Base-by-base conservation (phyloP, 2,329 filamentous ascomycete genomes). In the Malbranchea cinnamomea region DNA sequence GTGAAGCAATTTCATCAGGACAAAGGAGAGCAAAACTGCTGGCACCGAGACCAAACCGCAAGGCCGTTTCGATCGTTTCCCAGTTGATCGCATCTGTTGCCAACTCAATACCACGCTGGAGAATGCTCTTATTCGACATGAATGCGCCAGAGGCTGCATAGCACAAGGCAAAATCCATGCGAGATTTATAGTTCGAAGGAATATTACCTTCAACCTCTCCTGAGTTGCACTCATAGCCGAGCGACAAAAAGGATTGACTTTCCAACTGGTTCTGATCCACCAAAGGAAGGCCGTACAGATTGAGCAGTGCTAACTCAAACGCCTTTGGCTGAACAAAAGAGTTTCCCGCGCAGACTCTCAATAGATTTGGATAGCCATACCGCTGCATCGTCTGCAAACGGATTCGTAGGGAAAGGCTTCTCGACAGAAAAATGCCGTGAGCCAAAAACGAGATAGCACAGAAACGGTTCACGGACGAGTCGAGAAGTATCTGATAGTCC, bases 131-230 rank as follows among this genome's bases (percentile, higher is more conserved):
- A 5, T 44, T 27, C 5, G 39, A 38, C 11, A 55, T 38, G 30
- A 54, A 54, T 1, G 45, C 44, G 1, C 50, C 51, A 1, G 42
- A 41, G 2, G 40, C 34, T 10, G 43, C 46, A 32, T 54, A 54
- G 31, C 44, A 50, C 5, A 53, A 21, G 9, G 44, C 41, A 18
- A 54, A 41, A 16, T 50, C 45, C 12, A 45, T 39, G 33, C 41
- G 41, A 7, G 42, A 41, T 8, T 26, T 34, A 12, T 34, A 41
- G 16, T 44, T 20, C 6, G 36, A n/a, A n/a, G n/a, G n/a, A n/a
- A n/a, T n/a, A n/a, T n/a, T n/a, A n/a, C n/a, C n/a, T 31, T 30
- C 2, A 32, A 17, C 2, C 18, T 26, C 15, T 22, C 12, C 11
- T 14, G 32, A 9, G 8, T 39, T 30, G 9, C 31, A 23, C 6